phyloP scores from a whole-genome alignment of 1,139 yeast genomes.

The Pichia terricola region DNA sequence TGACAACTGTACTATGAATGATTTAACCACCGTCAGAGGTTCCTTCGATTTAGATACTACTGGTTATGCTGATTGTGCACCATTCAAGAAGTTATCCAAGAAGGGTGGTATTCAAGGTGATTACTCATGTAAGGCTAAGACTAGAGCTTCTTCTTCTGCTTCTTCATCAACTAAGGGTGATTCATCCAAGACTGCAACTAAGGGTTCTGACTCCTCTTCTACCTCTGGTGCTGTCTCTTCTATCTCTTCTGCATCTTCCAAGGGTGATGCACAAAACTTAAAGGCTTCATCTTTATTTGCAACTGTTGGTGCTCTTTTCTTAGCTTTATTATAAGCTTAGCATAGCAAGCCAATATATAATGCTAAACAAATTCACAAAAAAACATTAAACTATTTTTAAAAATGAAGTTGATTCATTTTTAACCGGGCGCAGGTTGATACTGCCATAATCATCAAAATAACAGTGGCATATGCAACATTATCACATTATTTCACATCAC shows the following conservation, averaged over 20 bases:
- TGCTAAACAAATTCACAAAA: neutral
- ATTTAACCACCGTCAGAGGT: constrained; percentile 75
- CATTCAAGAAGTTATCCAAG: constrained; percentile 57
- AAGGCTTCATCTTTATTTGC: constrained; percentile 42
- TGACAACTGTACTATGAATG: constrained; percentile 64
- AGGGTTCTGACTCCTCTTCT: constrained; percentile 22
- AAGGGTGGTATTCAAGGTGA: constrained; percentile 85
- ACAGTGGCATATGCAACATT: no score
- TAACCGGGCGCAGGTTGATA: no score
- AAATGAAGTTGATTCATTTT: neutral
- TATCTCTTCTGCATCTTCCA: constrained; percentile 14
- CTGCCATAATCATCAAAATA: no score
- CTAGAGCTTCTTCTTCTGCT: constrained; percentile 36
- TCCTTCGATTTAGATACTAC: constrained; percentile 77
- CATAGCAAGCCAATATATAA: neutral
- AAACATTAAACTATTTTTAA: neutral
- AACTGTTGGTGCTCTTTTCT: constrained; percentile 52
- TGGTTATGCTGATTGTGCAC: constrained; percentile 72
- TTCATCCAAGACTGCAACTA: constrained; percentile 22
- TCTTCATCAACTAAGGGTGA: constrained; percentile 25
- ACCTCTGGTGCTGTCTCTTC: constrained; percentile 1
- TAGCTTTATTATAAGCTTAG: constrained; percentile 47
- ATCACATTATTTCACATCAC: no score
- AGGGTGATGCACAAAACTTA: constrained; percentile 21
- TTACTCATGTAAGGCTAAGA: constrained; percentile 56